Percentiles rank a stretch among this genome's conserved stretches.
These are phyloP conservation scores for Dipteronia dyeriana DNA, from an alignment of 345 rosid species.

Conservation along the genomic window DNA sequence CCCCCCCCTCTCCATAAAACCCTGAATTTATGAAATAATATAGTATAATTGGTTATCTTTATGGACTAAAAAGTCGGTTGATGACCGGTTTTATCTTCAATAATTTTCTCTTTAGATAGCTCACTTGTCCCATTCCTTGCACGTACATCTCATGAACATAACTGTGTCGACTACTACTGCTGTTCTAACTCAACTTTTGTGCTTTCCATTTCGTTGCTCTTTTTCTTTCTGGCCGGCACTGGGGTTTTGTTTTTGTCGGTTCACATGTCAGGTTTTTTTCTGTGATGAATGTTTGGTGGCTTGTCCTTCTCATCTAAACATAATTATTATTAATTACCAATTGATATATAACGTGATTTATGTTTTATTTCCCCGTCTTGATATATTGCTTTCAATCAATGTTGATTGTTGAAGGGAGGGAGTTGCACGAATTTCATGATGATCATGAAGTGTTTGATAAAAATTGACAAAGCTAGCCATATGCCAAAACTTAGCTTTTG, in stretches of 20 bases:
- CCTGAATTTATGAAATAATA: too few relatives aligned
- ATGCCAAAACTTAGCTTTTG: not conserved
- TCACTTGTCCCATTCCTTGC: not conserved
- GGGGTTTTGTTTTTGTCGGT: constrained; percentile 10
- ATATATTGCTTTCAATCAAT: not conserved
- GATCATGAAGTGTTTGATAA: not conserved
- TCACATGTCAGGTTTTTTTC: constrained; percentile 3
- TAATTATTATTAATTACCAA: not conserved
- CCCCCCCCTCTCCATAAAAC: too few relatives aligned
- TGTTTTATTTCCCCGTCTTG: too few relatives aligned
- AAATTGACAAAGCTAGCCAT: not conserved
- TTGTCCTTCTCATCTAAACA: constrained; percentile 4
- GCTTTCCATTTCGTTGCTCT: not conserved
- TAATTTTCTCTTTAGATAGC: not conserved
- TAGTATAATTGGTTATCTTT: too few relatives aligned
- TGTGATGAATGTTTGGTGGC: constrained; percentile 1
- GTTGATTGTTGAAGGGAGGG: too few relatives aligned
- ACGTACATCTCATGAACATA: not conserved
- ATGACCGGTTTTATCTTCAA: not conserved
- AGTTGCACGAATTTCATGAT: not conserved
- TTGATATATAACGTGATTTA: not conserved
- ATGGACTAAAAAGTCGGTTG: too few relatives aligned
- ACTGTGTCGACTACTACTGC: not conserved
- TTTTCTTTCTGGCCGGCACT: not conserved
- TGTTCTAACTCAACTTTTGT: not conserved